Base-by-base conservation (phyloP, 169 alveolate species). In the Besnoitia besnoiti region DNA sequence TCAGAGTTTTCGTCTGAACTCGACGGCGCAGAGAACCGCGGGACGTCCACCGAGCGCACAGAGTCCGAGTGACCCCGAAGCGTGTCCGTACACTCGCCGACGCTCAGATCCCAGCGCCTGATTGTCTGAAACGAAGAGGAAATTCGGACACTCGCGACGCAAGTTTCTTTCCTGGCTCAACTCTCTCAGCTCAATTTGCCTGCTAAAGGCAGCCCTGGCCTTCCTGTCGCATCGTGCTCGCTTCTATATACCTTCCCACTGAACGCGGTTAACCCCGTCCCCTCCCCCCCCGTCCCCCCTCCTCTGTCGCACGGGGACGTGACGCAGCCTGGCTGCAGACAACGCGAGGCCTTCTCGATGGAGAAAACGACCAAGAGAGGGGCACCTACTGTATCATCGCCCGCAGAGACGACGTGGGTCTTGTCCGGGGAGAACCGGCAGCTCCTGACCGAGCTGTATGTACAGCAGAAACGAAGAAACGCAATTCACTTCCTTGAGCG, bases 91-190 rank as follows among this genome's bases (percentile, higher is more conserved):
- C 87, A 39, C 87, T 77, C 87, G 44, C 87, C 87, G 61, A 27
- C 55, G 59, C 87, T 77, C 87, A 77, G 59, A 30, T 77, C 87
- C 87, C 87, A 77, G 27, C 49, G 59, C 59, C 87, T 51, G 61
- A 77, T 42, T 55, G 87, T 77, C 87, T 77, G 87, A 8, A 42
- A 21, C 35, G 30, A 24, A 44, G 27, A 5, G n/a, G 49, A 33
- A 7, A 49, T 49, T 10, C 59, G 16, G 59, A 49, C 59, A 49
- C n/a, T n/a, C n/a, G n/a, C n/a, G n/a, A n/a, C n/a, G n/a, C n/a
- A n/a, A n/a, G n/a, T n/a, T n/a, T n/a, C n/a, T n/a, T n/a, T n/a
- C n/a, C n/a, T n/a, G n/a, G n/a, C n/a, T n/a, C n/a, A n/a, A n/a
- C n/a, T n/a, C n/a, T n/a, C n/a, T n/a, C n/a, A n/a, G n/a, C n/a